Evolutionary conservation across 768 basidiomycete species (phyloP).

Genomic region (Kwoniella newhampshirensis): DNA sequence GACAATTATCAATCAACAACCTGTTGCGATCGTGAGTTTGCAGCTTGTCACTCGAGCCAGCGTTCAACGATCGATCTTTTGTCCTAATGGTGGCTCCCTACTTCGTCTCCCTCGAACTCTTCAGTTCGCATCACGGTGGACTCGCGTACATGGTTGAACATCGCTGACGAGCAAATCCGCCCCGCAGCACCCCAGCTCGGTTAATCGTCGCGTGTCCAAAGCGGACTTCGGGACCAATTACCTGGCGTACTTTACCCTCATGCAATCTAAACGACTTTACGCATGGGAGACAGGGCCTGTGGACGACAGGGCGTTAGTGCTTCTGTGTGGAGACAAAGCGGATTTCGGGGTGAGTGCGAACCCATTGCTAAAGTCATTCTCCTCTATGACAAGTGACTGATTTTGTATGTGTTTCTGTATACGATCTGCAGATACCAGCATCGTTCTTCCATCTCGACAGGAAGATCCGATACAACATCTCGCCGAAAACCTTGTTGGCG

Average conservation of each 20-base stretch:
- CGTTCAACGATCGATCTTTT: too few species aligned
- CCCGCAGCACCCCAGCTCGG: constrained; percentile 74
- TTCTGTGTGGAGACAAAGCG: constrained; percentile 78
- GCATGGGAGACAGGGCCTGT: constrained; percentile 87
- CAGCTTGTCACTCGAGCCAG: too few species aligned
- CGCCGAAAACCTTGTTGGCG: constrained; percentile 72
- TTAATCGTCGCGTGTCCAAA: constrained; percentile 74
- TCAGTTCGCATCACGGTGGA: background rate
- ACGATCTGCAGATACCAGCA: constrained; percentile 63
- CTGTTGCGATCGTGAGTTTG: constrained; percentile 60
- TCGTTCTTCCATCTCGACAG: constrained; percentile 75
- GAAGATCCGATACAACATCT: constrained; percentile 71
- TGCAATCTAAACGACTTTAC: constrained; percentile 79
- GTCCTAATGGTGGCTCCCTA: background rate
- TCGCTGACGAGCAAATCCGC: too few species aligned
- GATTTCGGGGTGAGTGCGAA: constrained; percentile 71
- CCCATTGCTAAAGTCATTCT: background rate
- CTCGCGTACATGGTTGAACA: too few species aligned
- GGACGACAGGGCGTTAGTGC: constrained; percentile 74
- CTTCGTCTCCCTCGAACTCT: background rate
- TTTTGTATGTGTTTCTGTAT: constrained; percentile 5
- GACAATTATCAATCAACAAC: constrained; percentile 79
- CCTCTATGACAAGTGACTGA: background rate
- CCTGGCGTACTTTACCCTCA: constrained; percentile 82
- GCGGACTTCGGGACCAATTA: constrained; percentile 72